Base-by-base conservation (phyloP, 352 stramenopile genomes). In the Pythium aphanidermatum region DNA sequence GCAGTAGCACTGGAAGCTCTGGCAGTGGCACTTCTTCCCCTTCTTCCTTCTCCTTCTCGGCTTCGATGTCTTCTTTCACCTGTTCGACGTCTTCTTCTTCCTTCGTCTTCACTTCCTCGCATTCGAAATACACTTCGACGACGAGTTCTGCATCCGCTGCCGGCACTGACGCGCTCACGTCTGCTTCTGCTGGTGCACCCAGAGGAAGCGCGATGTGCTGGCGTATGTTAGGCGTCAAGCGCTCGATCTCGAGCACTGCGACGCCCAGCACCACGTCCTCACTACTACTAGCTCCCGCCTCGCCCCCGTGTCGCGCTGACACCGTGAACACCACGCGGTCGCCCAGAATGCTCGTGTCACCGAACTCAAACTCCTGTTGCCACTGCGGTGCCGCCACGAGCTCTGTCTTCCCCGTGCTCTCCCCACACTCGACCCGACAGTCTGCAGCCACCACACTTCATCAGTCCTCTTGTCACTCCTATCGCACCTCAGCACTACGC, bases 351-450 rank as follows among this genome's bases (percentile, higher is more conserved):
- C 16, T 42, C 67, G 65, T n/a, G 27, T 74, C 61, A 24, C 73
- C 69, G 26, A 89, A 83, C 11, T 57, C 69, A 42, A 81, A 68
- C 31, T 70, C 63, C 32, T 83, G 59, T 16, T 63, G 46, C 76
- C 74, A 89, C 34, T 60, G 38, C 0, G 76, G 76, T 40, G 48
- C 50, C 39, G 53, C 32, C 43, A 70, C 53, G 0, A 65, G 58
- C 11, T 69, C 69, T 4, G 71, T 86, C 24, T 72, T 63, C 32
- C 74, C 29, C 29, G 74, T 59, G 19, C 71, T 63, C 13, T 65
- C 57, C 4, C 76, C 76, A 27, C 76, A 86, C 21, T 68, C 58
- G 10, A 75, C 63, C 39, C 78, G 66, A 30, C 73, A 83, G 48
- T 82, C 74, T 89, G 47, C 5, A 33, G 13, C 32, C 13, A 51